Percentiles rank a stretch among this genome's conserved stretches.
These are phyloP conservation scores for Stagonosporopsis chrysanthemi DNA, from an alignment of 2,329 filamentous ascomycete species.

Conservation along the genomic window DNA sequence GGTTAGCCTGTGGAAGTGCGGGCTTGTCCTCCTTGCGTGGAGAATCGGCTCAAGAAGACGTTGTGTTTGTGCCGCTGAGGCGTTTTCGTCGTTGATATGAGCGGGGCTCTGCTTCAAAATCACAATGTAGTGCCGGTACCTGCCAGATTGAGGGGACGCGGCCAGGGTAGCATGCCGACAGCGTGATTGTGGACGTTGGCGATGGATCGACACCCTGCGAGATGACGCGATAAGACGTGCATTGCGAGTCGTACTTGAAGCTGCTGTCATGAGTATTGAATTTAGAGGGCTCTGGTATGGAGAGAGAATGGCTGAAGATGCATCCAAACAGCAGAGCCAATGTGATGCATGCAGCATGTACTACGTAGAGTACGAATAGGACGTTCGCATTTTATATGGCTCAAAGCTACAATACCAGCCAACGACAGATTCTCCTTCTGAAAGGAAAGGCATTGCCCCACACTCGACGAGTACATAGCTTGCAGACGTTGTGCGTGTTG, in stretches of 20 bases:
- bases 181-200: conserved; percentile 18
- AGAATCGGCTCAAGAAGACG: conserved; percentile 24
- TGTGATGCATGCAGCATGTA: not conserved
- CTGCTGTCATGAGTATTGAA: not conserved
- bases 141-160: conserved; percentile 26
- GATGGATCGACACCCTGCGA: conserved; percentile 15
- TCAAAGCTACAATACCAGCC: not conserved
- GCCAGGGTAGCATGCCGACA: conserved; percentile 18
- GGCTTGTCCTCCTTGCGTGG: conserved; percentile 30
- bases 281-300: not conserved
- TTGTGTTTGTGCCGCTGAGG: conserved; percentile 25
- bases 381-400: not conserved
- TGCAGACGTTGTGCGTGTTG: not conserved
- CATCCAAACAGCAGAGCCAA: not conserved
- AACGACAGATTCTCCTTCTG: not conserved
- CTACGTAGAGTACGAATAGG: not conserved
- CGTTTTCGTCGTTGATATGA: conserved; percentile 24
- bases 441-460: not conserved
- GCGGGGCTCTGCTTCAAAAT: conserved; percentile 22
- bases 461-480: not conserved
- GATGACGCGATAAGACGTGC: conserved; percentile 12
- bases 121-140: conserved; percentile 26
- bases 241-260: conserved; percentile 1
- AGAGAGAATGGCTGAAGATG: not conserved
- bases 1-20: conserved; percentile 7